phyloP scores from a whole-genome alignment of 2,329 filamentous ascomycete species.

The Fonsecaea monophora region DNA sequence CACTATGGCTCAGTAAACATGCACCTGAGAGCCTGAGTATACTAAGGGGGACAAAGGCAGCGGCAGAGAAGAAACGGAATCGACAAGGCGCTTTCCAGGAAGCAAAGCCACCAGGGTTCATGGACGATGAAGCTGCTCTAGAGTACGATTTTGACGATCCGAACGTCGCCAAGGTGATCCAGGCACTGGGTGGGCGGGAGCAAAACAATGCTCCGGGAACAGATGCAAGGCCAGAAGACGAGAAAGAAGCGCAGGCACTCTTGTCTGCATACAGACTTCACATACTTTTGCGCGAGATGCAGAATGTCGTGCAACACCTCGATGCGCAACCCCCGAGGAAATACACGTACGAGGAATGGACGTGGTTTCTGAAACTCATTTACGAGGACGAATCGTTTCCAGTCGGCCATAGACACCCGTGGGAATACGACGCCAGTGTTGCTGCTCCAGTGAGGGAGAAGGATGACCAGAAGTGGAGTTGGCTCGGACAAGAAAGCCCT shows the following conservation, averaged over 20 bases:
- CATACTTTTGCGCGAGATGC: constrained; percentile 37
- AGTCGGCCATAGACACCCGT: constrained; percentile 1
- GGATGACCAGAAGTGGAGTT: constrained; percentile 11
- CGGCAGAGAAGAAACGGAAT: constrained; percentile 7
- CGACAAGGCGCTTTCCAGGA: constrained; percentile 3
- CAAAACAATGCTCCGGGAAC: constrained; percentile 12
- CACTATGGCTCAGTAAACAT: constrained; percentile 9
- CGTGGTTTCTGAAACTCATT: constrained; percentile 18
- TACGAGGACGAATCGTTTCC: constrained; percentile 6
- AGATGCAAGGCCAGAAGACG: constrained; percentile 18
- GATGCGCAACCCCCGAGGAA: constrained; percentile 35
- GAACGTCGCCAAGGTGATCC: constrained; percentile 16
- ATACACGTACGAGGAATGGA: constrained; percentile 38
- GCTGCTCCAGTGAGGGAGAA: constrained; percentile 1
- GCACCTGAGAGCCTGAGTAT: constrained; percentile 5
- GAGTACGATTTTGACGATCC: constrained; percentile 5
- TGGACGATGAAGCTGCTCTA: constrained; percentile 5
- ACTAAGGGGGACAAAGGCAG: not conserved
- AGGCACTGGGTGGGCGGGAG: constrained; percentile 24
- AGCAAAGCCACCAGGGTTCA: constrained; percentile 8
- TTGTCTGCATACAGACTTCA: constrained; percentile 23
- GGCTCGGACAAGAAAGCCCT: constrained; percentile 16
- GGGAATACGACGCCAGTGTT: not conserved
- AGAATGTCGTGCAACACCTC: constrained; percentile 41
- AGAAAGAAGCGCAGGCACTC: constrained; percentile 32